Percentiles rank a stretch among this genome's conserved stretches.
Conservation (phyloP, 2,329 filamentous ascomycete genomes). For the Trichoderma sp. region DNA sequence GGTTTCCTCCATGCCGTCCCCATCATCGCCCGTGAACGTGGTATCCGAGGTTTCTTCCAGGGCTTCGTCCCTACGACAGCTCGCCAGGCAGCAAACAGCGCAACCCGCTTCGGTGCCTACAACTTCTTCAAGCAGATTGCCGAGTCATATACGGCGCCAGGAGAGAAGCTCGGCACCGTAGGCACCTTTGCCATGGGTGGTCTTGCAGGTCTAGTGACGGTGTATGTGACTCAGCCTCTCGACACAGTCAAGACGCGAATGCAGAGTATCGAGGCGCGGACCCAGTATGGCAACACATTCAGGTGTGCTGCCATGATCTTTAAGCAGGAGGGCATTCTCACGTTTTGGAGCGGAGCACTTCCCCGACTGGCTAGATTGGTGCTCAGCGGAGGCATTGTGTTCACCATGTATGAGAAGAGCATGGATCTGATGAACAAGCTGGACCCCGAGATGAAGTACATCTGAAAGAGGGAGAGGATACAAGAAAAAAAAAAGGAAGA, state of each 20-base stretch:
- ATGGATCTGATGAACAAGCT: slow-evolving; percentile 80
- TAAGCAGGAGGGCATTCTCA: slow-evolving; percentile 82
- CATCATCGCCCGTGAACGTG: slow-evolving; percentile 84
- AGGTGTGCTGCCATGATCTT: slow-evolving; percentile 80
- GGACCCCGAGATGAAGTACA: slow-evolving; percentile 81
- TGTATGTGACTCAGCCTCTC: slow-evolving; percentile 71
- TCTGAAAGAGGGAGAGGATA: slow-evolving; percentile 45
- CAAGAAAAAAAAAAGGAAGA: not conserved
- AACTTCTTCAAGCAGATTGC: slow-evolving; percentile 87
- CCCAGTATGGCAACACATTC: slow-evolving; percentile 81
- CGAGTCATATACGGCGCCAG: slow-evolving; percentile 86
- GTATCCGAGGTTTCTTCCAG: slow-evolving; percentile 90
- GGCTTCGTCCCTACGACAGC: slow-evolving; percentile 94
- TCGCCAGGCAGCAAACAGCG: slow-evolving; percentile 90
- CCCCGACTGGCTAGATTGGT: slow-evolving; percentile 81
- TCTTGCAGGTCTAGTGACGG: slow-evolving; percentile 84
- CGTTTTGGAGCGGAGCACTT: slow-evolving; percentile 91
- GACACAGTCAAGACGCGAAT: slow-evolving; percentile 97
- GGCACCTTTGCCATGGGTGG: slow-evolving; percentile 91
- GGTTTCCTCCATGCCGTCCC: slow-evolving; percentile 89
- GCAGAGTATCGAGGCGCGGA: slow-evolving; percentile 87
- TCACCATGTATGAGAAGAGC: slow-evolving; percentile 97
- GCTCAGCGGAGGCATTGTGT: slow-evolving; percentile 93
- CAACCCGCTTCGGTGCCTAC: slow-evolving; percentile 86
- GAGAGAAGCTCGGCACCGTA: slow-evolving; percentile 85